phyloP scores from a whole-genome alignment of 495 filamentous ascomycete species.

The Evansstolkia leycettana region DNA sequence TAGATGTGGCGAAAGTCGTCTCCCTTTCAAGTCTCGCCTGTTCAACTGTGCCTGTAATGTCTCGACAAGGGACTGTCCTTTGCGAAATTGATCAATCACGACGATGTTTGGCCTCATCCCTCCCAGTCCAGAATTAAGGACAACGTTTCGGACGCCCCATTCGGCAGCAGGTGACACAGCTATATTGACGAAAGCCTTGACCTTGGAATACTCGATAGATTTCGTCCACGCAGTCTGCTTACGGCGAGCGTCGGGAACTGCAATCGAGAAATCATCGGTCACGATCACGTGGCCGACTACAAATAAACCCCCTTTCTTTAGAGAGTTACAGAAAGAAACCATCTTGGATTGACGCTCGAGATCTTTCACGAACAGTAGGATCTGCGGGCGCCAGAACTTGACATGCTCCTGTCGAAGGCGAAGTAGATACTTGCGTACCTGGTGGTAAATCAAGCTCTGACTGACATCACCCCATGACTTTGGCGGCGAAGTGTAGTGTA shows the following conservation, averaged over 20 bases:
- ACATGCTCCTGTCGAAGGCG: constrained; percentile 78
- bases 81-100: constrained; percentile 59
- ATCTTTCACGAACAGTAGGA: constrained; percentile 74
- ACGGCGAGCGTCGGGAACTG: constrained; percentile 67
- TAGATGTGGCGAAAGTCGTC: constrained; percentile 14
- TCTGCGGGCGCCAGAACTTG: constrained; percentile 84
- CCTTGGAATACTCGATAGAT: constrained; percentile 73
- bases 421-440: constrained; percentile 79
- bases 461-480: constrained; percentile 88
- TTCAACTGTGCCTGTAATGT: constrained; percentile 14
- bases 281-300: constrained; percentile 82
- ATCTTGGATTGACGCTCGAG: constrained; percentile 65
- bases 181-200: constrained; percentile 84
- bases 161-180: constrained; percentile 69
- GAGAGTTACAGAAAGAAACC: constrained; percentile 82
- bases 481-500: constrained; percentile 74
- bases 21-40: constrained; percentile 12
- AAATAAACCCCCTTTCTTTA: constrained; percentile 81
- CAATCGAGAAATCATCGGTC: constrained; percentile 63
- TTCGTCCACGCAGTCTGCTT: constrained; percentile 77
- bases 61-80: constrained; percentile 40
- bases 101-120: constrained; percentile 88
- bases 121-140: constrained; percentile 71
- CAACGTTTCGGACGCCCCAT: constrained; percentile 76
- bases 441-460: constrained; percentile 82